These are phyloP conservation scores for Guyanaporus albipodus DNA, from an alignment of 768 basidiomycete genomes.

Conservation along the genomic window DNA sequence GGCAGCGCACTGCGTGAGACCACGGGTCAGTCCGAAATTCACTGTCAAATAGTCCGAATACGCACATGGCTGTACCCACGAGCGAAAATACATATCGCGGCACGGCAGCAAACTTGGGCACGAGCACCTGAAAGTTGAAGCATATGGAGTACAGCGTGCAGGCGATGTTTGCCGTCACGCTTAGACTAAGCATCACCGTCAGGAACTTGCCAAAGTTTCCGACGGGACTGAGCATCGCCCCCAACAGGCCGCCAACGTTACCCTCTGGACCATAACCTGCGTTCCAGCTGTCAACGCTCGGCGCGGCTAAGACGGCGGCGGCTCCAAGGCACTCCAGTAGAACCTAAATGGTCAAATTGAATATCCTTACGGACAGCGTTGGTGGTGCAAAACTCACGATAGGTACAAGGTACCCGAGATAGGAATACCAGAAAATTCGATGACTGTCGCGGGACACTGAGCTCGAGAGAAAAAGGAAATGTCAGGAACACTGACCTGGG, in stretches of 20 bases:
- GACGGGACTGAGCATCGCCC: constrained; percentile 56
- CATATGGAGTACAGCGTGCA: constrained; percentile 80
- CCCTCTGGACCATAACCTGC: constrained; percentile 48
- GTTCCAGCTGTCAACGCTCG: constrained; percentile 53
- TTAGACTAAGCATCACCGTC: constrained; percentile 68
- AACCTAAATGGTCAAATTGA: constrained; percentile 21
- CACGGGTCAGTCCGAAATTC: constrained; percentile 6
- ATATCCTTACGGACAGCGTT: not conserved
- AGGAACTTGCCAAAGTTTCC: constrained; percentile 70
- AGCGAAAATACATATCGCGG: constrained; percentile 71
- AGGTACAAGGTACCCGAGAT: constrained; percentile 59
- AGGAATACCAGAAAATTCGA: constrained; percentile 62
- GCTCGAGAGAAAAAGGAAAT: constrained; percentile 1
- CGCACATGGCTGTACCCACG: constrained; percentile 62
- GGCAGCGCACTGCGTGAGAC: constrained; percentile 52
- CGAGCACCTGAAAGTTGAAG: constrained; percentile 66
- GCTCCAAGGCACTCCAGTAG: constrained; percentile 59
- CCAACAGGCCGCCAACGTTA: constrained; percentile 62
- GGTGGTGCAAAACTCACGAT: constrained; percentile 43
- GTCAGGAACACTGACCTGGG: constrained; percentile 41
- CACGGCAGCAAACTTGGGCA: constrained; percentile 53
- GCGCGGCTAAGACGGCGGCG: constrained; percentile 56
- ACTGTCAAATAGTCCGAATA: constrained; percentile 9
- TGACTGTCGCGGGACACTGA: constrained; percentile 34
- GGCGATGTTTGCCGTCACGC: constrained; percentile 76